Percentiles rank a stretch among this genome's conserved stretches.
phyloP scores from a whole-genome alignment of 169 alveolate genomes.

The Cryptosporidium muris region DNA sequence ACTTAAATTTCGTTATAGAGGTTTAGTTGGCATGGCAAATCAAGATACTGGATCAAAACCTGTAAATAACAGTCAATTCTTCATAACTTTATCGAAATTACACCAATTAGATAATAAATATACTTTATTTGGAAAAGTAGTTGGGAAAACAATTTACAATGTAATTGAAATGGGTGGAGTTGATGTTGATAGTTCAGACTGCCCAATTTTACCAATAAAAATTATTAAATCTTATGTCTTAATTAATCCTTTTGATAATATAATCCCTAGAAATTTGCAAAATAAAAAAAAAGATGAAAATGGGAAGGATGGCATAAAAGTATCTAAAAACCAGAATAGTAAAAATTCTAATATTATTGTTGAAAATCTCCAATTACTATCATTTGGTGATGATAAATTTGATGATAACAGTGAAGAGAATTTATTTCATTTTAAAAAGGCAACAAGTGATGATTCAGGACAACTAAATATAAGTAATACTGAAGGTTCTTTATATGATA shows the following conservation, averaged over 20 bases:
- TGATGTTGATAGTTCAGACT: slow-evolving; percentile 73
- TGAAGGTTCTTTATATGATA: too few species aligned
- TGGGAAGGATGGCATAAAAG: too few species aligned
- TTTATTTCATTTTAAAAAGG: too few species aligned
- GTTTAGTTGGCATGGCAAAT: slow-evolving; percentile 4
- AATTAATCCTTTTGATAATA: neutral
- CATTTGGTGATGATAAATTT: too few species aligned
- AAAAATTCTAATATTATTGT: too few species aligned
- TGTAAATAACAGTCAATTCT: slow-evolving; percentile 44
- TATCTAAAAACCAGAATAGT: too few species aligned
- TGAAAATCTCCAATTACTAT: too few species aligned
- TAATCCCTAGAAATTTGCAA: too few species aligned
- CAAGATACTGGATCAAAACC: neutral
- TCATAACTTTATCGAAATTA: slow-evolving; percentile 81
- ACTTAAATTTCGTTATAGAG: neutral
- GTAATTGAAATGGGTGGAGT: slow-evolving; percentile 75
- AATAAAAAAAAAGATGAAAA: too few species aligned
- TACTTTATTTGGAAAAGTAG: slow-evolving; percentile 83
- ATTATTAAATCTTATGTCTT: neutral
- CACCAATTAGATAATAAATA: slow-evolving; percentile 78
- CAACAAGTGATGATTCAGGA: too few species aligned
- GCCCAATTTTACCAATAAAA: slow-evolving; percentile 6
- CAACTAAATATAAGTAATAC: too few species aligned
- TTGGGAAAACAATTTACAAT: slow-evolving; percentile 80
- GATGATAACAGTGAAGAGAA: too few species aligned